Base-by-base conservation (phyloP, 2,329 filamentous ascomycete species). In the Hymenoscyphus linearis region DNA sequence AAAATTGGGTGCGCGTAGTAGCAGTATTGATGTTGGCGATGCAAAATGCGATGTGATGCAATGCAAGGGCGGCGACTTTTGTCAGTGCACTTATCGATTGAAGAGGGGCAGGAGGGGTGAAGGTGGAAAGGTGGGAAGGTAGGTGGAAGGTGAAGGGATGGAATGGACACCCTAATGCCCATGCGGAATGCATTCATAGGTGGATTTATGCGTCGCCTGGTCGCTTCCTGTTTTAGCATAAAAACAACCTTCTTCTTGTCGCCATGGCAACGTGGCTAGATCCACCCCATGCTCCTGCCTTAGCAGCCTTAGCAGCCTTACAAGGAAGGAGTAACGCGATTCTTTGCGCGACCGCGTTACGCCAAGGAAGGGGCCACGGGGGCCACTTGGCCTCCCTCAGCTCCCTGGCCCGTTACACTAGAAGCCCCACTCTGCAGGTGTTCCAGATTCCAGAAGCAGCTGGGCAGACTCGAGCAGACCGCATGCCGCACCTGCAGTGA, bases 21-120 rank as follows among this genome's bases (percentile, higher is more conserved):
- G 31, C 22, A 35, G 58, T 65, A 67, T 62, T 57, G 47, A 69
- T 67, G 61, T 55, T 66, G 16, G 18, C n/a, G 31, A 60, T 62
- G 59, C 57, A 57, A 31, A 31, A 61, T 37, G 58, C 54, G 50
- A 58, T 61, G 57, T 13, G 58, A 59, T 58, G 63, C 56, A 63
- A 64, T 64, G 47, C n/a, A n/a, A n/a, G n/a, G n/a, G n/a, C 61
- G 59, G 56, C 35, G 62, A 56, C 31, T 31, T 47, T 34, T 60
- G 61, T 66, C 65, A 64, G 58, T 63, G 65, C 67, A 63, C 40
- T 57, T 70, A 69, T 70, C 67, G 64, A 69, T 67, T 66, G 63
- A 12, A 22, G n/a, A 40, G 34, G n/a, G 22, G 35, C 14, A 3
- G 34, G 25, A 12, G 31, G 27, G 13, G 37, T 31, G 6, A n/a